Base-by-base conservation (phyloP, 257 asterid species). In the Jaltomata sinuosa region DNA sequence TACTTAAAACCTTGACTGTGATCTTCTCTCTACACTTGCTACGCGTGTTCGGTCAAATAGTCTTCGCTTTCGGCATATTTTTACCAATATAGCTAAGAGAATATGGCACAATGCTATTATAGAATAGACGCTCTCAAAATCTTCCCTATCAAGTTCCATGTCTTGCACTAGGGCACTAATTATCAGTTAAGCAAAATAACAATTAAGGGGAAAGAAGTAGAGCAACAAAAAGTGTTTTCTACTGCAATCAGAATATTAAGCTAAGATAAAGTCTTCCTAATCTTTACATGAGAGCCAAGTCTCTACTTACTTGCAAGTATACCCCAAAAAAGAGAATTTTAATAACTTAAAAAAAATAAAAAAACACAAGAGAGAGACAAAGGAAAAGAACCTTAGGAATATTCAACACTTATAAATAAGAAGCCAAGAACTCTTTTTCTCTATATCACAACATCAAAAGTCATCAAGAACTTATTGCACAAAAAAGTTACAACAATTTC, bases 281-380 rank as follows among this genome's bases (percentile, higher is more conserved):
- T 31, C 90, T 88, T 86, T 34, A 86, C 83, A 88, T 76, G 86
- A 81, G 87, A 83, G 87, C 88, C 83, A 88, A 71, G 90, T 76
- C 74, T 86, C 25, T 64, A 81, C 32, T 83, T 85, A 57, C 90
- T 86, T 88, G 55, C 22, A 85, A 86, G 90, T 89, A 88, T 86
- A 29, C 50, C 38, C 31, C 53, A n/a, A 3, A 80, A 36, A 1
- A 27, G 36, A 25, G 10, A 5, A 34, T 32, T 64, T 16, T 67
- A 59, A 59, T 32, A 18, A 32, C 15, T 15, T 9, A 21, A 50
- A 8, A 65, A 21, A 7, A 14, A 53, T 5, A 27, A 79, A 34
- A 29, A 68, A 59, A 34, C 4, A 68, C 49, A 45, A 14, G 22
- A 74, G n/a, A 45, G 6, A 45, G 18, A 11, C 32, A 8, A 36